phyloP scores from a whole-genome alignment of 139 green algal genomes.

The Trebouxia sp. region DNA sequence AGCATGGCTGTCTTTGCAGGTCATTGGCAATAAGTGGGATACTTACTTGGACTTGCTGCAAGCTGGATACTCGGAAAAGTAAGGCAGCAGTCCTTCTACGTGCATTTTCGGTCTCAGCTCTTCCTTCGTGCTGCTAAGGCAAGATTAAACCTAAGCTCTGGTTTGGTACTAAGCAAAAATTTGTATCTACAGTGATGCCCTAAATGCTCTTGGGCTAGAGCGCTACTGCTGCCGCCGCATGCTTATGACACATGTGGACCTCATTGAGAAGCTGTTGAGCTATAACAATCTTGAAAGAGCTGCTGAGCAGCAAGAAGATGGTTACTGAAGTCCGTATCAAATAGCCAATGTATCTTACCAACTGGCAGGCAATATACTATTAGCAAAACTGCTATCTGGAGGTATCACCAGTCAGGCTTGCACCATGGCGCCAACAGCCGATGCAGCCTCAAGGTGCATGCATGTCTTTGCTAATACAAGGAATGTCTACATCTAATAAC shows the following conservation, averaged over 20 bases:
- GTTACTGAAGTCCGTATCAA: background rate
- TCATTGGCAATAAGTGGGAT: slow-evolving; percentile 99
- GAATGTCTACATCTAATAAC: too few species aligned
- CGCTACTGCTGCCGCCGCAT: slow-evolving; percentile 99
- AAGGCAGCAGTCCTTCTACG: slow-evolving; percentile 31
- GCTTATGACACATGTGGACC: slow-evolving; percentile 98
- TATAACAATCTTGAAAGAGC: slow-evolving; percentile 93
- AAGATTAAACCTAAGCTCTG: too few species aligned
- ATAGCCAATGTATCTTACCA: too few species aligned
- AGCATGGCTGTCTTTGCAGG: slow-evolving; percentile 55
- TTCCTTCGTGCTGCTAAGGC: too few species aligned
- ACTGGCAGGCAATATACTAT: too few species aligned
- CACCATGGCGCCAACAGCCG: too few species aligned
- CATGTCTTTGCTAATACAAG: too few species aligned
- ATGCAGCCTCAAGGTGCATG: too few species aligned
- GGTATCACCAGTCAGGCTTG: too few species aligned
- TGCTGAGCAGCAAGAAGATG: slow-evolving; percentile 18
- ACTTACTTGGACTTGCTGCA: slow-evolving; percentile 96
- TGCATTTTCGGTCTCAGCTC: too few species aligned
- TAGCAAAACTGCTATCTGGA: too few species aligned
- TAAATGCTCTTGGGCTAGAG: slow-evolving; percentile 91
- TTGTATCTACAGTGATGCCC: slow-evolving; percentile 80
- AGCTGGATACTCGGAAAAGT: slow-evolving; percentile 77
- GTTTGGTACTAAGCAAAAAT: background rate
- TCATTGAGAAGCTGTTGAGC: slow-evolving; percentile 99